A percentile compares a stretch with the other conserved stretches of the same genome.
Conservation (phyloP, 257 asterid species). For the Euphrasia confusa region DNA sequence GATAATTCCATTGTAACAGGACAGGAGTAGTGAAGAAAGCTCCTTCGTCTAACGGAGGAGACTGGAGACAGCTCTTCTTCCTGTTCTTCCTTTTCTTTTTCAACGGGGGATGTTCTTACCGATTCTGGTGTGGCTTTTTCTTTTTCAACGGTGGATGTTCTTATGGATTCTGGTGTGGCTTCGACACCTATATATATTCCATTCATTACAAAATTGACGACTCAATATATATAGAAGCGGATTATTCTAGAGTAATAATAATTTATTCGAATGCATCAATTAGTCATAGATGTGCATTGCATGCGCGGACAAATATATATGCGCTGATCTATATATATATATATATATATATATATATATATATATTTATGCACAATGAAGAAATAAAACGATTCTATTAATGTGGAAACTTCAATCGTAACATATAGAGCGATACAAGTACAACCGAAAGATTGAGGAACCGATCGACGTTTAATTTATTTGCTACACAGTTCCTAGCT, state of each 20-base stretch:
- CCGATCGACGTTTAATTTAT: too few relatives aligned
- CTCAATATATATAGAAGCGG: background rate
- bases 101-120: slow-evolving; percentile 45
- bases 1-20: slow-evolving; percentile 67
- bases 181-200: slow-evolving; percentile 29
- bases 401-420: too few relatives aligned
- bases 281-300: too few relatives aligned
- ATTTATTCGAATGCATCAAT: background rate
- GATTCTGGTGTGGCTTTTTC: slow-evolving; percentile 53
- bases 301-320: too few relatives aligned
- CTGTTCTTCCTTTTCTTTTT: slow-evolving; percentile 24
- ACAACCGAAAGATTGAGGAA: too few relatives aligned
- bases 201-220: slow-evolving; percentile 10
- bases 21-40: slow-evolving; percentile 60
- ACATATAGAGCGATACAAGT: too few relatives aligned
- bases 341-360: too few relatives aligned
- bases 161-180: slow-evolving; percentile 62
- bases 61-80: slow-evolving; percentile 93
- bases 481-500: too few relatives aligned
- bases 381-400: too few relatives aligned
- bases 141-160: slow-evolving; percentile 42
- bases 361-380: too few relatives aligned
- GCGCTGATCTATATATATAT: too few relatives aligned
- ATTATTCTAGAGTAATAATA: background rate
- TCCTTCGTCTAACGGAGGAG: slow-evolving; percentile 92